Base-by-base conservation (phyloP, 2,329 filamentous ascomycete genomes). In the Clonostachys chloroleuca region DNA sequence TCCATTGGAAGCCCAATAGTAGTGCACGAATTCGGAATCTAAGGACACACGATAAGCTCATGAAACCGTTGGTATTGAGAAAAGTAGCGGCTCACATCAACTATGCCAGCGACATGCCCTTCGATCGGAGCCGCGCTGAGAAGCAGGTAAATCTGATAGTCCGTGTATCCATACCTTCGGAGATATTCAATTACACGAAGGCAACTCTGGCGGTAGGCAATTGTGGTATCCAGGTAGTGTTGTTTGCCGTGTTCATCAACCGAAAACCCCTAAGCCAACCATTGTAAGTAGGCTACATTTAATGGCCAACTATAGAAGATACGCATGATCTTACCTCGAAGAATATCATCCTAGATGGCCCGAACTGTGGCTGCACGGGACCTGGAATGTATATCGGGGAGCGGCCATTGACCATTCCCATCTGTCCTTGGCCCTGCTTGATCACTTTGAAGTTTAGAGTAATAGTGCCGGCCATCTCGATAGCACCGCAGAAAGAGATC, bases 381-480 rank as follows among this genome's bases (percentile, higher is more conserved):
- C 91, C 91, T 0, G 90, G 89, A 34, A 89, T 78, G 70, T 92
- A 96, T 45, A 96, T 87, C 1, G 91, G 91, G 7, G 42, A 44
- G 20, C 20, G 42, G 20, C 42, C 20, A 17, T 81, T 86, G 65
- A 90, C 92, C 69, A 95, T 84, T 1, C 77, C 85, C 45, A 95
- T 68, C 34, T 89, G 78, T 41, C 74, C 75, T 60, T 95, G 78
- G 17, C 91, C 92, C 53, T 82, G 78, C 64, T 94, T 95, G 74
- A 48, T 44, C n/a, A 48, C 42, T 44, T 81, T 84, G 73, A 95
- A 92, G 59, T 94, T 95, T 66, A 96, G 80, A 4, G 91, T 96
- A 56, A 96, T 95, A 40, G 89, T 74, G 5, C 91, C 91, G 0
- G 91, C 89, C 88, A 96, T 96, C 65, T 96, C 92, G 57, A 96